Percentiles rank a stretch among this genome's conserved stretches.
Evolutionary conservation across 2,329 filamentous ascomycete species (phyloP).

Genomic region (Neocatenulostroma microsporum): DNA sequence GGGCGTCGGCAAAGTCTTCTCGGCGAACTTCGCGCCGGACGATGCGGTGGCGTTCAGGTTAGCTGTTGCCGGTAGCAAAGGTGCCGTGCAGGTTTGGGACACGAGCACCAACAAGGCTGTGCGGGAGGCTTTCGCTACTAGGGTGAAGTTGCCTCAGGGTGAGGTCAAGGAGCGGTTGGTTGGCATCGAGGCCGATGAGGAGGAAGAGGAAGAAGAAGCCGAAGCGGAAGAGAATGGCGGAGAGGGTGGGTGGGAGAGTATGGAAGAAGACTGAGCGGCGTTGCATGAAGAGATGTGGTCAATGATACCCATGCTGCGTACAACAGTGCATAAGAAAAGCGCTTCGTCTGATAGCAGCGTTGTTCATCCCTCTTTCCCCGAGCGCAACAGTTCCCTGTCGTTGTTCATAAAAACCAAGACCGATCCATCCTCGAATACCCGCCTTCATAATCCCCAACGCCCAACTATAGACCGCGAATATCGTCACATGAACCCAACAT

Average conservation of each 20-base stretch:
- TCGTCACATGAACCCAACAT: no score
- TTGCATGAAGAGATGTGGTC: no score
- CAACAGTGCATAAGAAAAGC: no score
- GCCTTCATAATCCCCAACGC: no score
- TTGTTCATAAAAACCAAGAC: no score
- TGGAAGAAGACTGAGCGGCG: slow-evolving; percentile 31
- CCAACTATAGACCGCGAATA: no score
- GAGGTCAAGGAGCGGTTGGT: slow-evolving; percentile 69
- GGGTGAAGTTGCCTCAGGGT: slow-evolving; percentile 53
- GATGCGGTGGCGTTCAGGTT: slow-evolving; percentile 83
- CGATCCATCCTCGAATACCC: no score
- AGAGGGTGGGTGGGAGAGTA: slow-evolving; percentile 30
- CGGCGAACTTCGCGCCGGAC: slow-evolving; percentile 82
- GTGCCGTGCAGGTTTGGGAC: slow-evolving; percentile 89
- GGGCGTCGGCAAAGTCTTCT: slow-evolving; percentile 92
- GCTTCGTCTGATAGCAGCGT: no score
- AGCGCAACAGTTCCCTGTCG: no score
- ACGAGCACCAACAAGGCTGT: slow-evolving; percentile 88
- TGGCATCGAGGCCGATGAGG: slow-evolving; percentile 58
- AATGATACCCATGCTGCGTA: no score
- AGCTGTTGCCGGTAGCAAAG: slow-evolving; percentile 90
- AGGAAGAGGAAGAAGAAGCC: slow-evolving; percentile 54
- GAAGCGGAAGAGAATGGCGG: slow-evolving; percentile 40
- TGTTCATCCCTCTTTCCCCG: no score
- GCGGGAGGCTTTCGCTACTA: slow-evolving; percentile 70